A percentile compares a stretch with the other conserved stretches of the same genome.
Evolutionary conservation across 2,329 filamentous ascomycete species (phyloP).

Genomic region (Eurotiales sp.): DNA sequence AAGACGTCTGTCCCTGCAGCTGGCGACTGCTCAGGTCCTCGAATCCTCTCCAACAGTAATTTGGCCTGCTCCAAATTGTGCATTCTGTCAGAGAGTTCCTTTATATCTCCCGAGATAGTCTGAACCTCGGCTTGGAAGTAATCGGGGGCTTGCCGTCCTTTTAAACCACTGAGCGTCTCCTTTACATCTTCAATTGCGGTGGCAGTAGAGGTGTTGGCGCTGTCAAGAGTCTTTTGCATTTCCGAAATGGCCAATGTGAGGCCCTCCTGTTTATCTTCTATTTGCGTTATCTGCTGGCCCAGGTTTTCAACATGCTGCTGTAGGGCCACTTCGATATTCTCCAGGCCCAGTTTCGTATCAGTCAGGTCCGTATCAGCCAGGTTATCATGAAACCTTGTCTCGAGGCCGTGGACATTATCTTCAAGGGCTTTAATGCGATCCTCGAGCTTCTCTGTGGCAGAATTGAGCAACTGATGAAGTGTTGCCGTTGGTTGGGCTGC

Average conservation of each 20-base stretch:
- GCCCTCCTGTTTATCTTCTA: constrained; percentile 1
- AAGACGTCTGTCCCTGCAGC: not conserved
- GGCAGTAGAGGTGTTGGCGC: not conserved
- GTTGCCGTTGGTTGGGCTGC: not conserved
- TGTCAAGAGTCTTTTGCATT: not conserved
- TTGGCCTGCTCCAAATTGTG: not conserved
- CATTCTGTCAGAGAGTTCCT: not conserved
- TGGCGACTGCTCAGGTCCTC: not conserved
- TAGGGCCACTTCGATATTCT: constrained; percentile 2
- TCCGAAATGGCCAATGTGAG: not conserved
- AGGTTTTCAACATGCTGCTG: constrained; percentile 7
- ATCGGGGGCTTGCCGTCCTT: not conserved
- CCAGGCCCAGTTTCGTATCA: not conserved
- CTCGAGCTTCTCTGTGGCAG: not conserved
- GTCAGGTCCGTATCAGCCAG: not conserved
- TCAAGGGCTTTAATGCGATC: not conserved
- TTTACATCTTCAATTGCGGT: not conserved
- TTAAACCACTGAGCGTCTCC: not conserved
- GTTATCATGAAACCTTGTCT: not conserved
- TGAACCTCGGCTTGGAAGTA: not conserved
- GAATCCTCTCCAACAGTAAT: not conserved
- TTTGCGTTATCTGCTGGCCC: constrained; percentile 1
- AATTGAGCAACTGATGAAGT: no score
- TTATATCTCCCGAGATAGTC: not conserved
- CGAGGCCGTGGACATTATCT: not conserved